phyloP scores from a whole-genome alignment of 1,139 yeast species.

The Meyerozyma carpophila region DNA sequence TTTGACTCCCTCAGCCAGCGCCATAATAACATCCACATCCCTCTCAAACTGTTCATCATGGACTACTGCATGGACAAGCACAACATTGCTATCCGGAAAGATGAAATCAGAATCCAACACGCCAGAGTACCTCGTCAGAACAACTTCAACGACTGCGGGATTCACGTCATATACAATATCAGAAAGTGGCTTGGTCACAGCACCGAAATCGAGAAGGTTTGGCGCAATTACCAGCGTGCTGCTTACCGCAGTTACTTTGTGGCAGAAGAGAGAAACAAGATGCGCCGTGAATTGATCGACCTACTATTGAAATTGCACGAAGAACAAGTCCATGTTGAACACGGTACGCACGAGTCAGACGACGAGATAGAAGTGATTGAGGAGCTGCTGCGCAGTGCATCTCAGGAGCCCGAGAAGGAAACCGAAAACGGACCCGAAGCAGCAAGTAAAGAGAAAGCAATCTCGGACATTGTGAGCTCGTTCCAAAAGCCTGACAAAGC shows the following conservation, averaged over 20 bases:
- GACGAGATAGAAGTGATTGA: constrained; percentile 22
- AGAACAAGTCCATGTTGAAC: constrained; percentile 7
- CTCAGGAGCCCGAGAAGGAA: constrained; percentile 4
- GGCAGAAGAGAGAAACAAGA: constrained; percentile 27
- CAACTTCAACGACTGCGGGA: constrained; percentile 92
- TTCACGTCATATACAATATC: constrained; percentile 80
- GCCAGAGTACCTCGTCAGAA: constrained; percentile 79
- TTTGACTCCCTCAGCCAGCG: constrained; percentile 71
- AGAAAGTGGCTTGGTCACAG: constrained; percentile 57
- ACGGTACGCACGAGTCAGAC: constrained; percentile 7
- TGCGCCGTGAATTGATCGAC: constrained; percentile 27
- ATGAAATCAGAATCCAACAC: constrained; percentile 35
- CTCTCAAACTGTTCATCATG: constrained; percentile 59
- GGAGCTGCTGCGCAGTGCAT: background rate
- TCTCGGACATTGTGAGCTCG: background rate
- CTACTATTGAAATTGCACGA: constrained; percentile 22
- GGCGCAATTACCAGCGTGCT: constrained; percentile 27
- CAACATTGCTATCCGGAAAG: constrained; percentile 39
- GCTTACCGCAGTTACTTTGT: constrained; percentile 12
- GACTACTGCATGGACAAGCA: constrained; percentile 68
- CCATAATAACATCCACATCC: constrained; percentile 49
- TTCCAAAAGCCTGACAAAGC: background rate
- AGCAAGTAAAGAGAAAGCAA: background rate
- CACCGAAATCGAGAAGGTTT: constrained; percentile 41
- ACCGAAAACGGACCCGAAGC: background rate